phyloP scores from a whole-genome alignment of 129 eudicot species.

The Escallonia rubra region DNA sequence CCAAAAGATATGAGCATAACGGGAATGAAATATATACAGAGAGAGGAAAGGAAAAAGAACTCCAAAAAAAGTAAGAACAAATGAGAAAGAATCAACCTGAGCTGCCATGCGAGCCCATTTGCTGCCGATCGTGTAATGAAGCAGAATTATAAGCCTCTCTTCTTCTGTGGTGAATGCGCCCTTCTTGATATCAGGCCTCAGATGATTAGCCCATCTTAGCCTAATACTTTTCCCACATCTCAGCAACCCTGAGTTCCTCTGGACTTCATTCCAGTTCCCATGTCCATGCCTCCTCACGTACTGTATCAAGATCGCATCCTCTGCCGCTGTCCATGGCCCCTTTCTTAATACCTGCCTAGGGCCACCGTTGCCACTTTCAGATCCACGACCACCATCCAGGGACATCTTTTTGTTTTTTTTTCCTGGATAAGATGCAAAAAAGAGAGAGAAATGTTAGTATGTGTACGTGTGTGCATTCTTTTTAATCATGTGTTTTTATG shows the following conservation, averaged over 20 bases:
- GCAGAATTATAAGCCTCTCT: conserved; percentile 66
- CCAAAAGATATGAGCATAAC: too few relatives aligned
- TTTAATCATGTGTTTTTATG: too few relatives aligned
- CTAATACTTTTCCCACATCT: conserved; percentile 93
- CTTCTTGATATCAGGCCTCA: conserved; percentile 77
- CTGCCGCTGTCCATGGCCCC: conserved; percentile 94
- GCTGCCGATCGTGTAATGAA: conserved; percentile 81
- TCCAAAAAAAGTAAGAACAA: neutral
- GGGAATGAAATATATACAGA: too few relatives aligned
- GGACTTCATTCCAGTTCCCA: conserved; percentile 95
- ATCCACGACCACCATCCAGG: conserved; percentile 23
- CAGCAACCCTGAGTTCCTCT: conserved; percentile 59
- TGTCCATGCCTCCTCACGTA: conserved; percentile 84
- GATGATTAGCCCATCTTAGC: conserved; percentile 92
- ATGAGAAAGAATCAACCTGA: conserved; percentile 39
- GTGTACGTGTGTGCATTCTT: neutral
- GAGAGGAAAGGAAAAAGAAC: too few relatives aligned
- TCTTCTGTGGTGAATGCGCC: conserved; percentile 80
- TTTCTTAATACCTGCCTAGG: conserved; percentile 44
- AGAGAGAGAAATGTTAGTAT: neutral
- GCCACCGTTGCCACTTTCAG: neutral
- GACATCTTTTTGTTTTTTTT: conserved; percentile 18
- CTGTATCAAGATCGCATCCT: conserved; percentile 65
- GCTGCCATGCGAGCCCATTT: conserved; percentile 99
- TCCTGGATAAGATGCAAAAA: neutral